Conservation (phyloP, 106 monocot species). For the Allium sativum region DNA sequence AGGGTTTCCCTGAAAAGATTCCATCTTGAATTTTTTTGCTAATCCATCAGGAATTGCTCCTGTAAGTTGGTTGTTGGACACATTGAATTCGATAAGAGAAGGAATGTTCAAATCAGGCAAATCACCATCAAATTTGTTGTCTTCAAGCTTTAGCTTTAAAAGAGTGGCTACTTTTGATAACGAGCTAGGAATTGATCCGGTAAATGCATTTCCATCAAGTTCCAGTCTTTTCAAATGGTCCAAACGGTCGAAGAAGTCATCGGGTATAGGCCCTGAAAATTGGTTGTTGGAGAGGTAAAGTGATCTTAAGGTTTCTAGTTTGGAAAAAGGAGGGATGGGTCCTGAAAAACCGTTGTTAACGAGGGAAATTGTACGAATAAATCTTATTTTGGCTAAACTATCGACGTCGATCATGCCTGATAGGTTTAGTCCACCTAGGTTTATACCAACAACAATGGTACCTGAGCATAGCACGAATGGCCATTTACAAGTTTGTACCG, state of each 20-base stretch:
- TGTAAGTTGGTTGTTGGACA: constrained; percentile 27
- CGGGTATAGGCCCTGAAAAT: constrained; percentile 34
- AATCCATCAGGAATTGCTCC: constrained; percentile 26
- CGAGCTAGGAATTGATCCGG: constrained; percentile 33
- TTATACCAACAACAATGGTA: constrained; percentile 33
- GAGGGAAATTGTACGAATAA: constrained; percentile 36
- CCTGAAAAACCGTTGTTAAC: constrained; percentile 39
- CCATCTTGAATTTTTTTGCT: constrained; percentile 10
- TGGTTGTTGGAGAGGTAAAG: constrained; percentile 44
- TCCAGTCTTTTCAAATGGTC: constrained; percentile 38
- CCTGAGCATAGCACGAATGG: constrained; percentile 27
- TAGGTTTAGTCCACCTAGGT: constrained; percentile 20
- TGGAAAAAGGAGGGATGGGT: constrained; percentile 25
- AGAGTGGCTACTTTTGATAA: constrained; percentile 15
- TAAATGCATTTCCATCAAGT: constrained; percentile 30
- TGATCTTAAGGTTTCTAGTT: constrained; percentile 18
- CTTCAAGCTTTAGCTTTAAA: constrained; percentile 43
- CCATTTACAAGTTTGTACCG: constrained; percentile 16
- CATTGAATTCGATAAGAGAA: constrained; percentile 18
- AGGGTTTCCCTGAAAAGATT: constrained; percentile 28
- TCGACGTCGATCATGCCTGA: constrained; percentile 26
- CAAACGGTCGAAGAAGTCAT: constrained; percentile 25
- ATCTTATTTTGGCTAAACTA: constrained; percentile 8
- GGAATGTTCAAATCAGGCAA: constrained; percentile 20
- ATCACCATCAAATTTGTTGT: constrained; percentile 36